A percentile compares a stretch with the other conserved stretches of the same genome.
Conservation (phyloP, 176 grass and related monocot genomes). For the Cenchrus americanus region DNA sequence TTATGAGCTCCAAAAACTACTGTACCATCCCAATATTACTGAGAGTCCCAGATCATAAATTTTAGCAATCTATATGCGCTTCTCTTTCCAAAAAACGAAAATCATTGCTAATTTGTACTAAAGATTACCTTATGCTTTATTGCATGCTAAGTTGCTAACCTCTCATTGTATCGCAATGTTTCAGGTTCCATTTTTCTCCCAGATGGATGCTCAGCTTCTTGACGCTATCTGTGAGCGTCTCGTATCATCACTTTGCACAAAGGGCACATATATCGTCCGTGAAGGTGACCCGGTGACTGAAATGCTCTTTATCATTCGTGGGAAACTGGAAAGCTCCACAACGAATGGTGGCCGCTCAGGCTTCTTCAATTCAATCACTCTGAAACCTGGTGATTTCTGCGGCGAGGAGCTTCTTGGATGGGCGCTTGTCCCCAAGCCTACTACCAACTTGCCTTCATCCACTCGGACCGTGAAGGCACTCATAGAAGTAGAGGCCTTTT, state of each 20-base stretch:
- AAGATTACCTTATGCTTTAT: background rate
- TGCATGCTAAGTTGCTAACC: constrained; percentile 7
- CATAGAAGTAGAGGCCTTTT: constrained; percentile 88
- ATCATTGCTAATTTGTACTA: background rate
- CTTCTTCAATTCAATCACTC: constrained; percentile 83
- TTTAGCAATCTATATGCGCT: background rate
- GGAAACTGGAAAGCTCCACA: constrained; percentile 88
- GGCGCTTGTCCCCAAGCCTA: constrained; percentile 87
- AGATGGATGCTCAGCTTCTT: constrained; percentile 92
- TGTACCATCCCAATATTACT: background rate
- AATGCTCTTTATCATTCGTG: constrained; percentile 99
- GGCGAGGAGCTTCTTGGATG: constrained; percentile 92
- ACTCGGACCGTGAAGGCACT: constrained; percentile 74
- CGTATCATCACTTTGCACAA: constrained; percentile 85
- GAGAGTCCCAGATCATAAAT: background rate
- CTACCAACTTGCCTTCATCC: constrained; percentile 78
- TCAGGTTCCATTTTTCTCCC: constrained; percentile 92
- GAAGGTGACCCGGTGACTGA: constrained; percentile 95
- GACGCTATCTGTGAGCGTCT: constrained; percentile 95
- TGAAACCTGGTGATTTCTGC: constrained; percentile 85
- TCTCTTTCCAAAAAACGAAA: too few relatives aligned
- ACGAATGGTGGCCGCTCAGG: constrained; percentile 90
- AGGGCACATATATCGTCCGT: constrained; percentile 86
- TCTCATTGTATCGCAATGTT: constrained; percentile 2
- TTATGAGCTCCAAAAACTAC: background rate